These are phyloP conservation scores for Blastocladiella britannica DNA, from an alignment of 192 early-diverging fungal species.

Conservation along the genomic window DNA sequence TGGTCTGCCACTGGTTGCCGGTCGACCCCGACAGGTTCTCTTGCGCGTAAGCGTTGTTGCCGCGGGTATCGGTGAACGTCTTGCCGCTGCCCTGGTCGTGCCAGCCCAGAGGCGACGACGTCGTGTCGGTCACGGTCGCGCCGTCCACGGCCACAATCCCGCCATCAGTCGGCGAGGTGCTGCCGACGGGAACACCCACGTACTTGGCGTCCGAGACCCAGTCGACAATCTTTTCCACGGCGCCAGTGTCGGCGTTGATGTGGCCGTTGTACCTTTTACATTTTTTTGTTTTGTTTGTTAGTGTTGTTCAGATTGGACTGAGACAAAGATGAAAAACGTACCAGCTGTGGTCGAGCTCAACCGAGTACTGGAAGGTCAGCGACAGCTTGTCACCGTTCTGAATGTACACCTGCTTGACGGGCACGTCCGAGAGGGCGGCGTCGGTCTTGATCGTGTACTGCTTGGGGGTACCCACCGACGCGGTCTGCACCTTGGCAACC, in stretches of 20 bases:
- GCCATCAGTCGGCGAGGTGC: constrained; percentile 51
- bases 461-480: not conserved
- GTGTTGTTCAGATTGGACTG: too few species aligned
- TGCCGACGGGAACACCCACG: constrained; percentile 58
- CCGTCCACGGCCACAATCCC: constrained; percentile 23
- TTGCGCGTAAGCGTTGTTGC: constrained; percentile 86
- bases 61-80: constrained; percentile 48
- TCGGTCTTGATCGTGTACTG: not conserved
- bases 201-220: constrained; percentile 65
- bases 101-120: constrained; percentile 54
- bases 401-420: constrained; percentile 40
- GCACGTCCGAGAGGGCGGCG: constrained; percentile 18
- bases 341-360: constrained; percentile 59
- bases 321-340: too few species aligned
- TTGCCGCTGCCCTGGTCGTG: constrained; percentile 11
- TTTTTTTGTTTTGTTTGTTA: too few species aligned
- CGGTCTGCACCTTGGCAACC: not conserved
- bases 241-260: constrained; percentile 34
- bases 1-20: constrained; percentile 21
- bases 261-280: constrained; percentile 57
- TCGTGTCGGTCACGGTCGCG: constrained; percentile 18
- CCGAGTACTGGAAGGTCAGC: constrained; percentile 60
- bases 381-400: constrained; percentile 31
- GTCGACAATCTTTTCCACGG: constrained; percentile 49
- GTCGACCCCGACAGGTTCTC: constrained; percentile 43